Evolutionary conservation across 2,329 filamentous ascomycete genomes (phyloP), one percentile per base, ranked within the genome.

Genomic region (Hysterium pulicare): DNA sequence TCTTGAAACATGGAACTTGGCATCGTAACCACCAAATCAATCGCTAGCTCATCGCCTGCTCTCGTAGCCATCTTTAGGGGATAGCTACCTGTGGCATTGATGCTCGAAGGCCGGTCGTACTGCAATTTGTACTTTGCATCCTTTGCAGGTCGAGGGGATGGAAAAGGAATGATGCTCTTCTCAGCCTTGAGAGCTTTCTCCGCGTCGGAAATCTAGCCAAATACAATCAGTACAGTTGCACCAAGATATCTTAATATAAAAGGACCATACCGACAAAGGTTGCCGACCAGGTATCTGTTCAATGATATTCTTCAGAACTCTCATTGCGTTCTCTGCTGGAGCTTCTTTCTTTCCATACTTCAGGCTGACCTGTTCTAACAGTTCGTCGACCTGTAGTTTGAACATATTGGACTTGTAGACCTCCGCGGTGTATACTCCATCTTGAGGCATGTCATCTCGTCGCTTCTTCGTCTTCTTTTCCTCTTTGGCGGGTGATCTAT

Each of bases 41-140:
- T 75, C 13, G 78, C 74, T 20, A 83, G 69, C 20, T 64, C 66
- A 37, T 70, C 67, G 52, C 84, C 79, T 9, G 76, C 74, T 56
- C 85, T 86, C 44, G 82, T 72, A 67, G 88, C 84, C 2, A 84
- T 90, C 64, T 81, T 84, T 39, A 87, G 74, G 9, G 86, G 80
- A 71, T 94, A 91, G 67, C 90, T 95, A 38, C 93, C 93, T 23
- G 91, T 84, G 19, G 95, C 85, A 58, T 95, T 95, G 67, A 93
- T 82, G 53, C 83, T 83, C 6, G 79, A 70, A 2, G 93, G 91
- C 59, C 81, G 84, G 34, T 77, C 76, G 64, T 89, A 95, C 30
- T 84, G 76, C 40, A 97, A 74, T 57, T 89, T 90, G 69, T 95
- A 95, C 40, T 86, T 85, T 23, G 82, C 82, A 63, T 91, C 84